Conservation (phyloP, 192 early-diverging fungal species). For the Chytriomyces sp. region DNA sequence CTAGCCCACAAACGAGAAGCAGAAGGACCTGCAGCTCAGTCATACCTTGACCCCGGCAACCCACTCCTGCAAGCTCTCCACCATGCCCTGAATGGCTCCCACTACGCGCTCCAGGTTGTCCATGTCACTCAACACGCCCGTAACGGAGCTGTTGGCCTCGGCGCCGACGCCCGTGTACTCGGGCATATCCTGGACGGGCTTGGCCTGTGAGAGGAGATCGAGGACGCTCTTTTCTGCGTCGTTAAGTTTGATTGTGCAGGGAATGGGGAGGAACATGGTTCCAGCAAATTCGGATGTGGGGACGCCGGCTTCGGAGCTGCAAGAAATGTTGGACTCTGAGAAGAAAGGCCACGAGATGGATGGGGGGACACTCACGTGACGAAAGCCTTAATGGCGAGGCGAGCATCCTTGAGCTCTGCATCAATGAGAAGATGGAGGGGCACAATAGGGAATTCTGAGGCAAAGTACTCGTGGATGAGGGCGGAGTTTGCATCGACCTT, state of each 20-base stretch:
- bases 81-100: conserved; percentile 76
- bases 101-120: conserved; percentile 84
- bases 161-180: background rate
- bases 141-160: background rate
- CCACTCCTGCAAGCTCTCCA: conserved; percentile 79
- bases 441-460: conserved; percentile 73
- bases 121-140: conserved; percentile 78
- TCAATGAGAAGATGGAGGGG: conserved; percentile 90
- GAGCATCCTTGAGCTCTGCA: conserved; percentile 70
- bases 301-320: conserved; percentile 76
- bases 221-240: conserved; percentile 81
- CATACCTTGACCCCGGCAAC: conserved; percentile 73
- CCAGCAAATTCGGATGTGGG: conserved; percentile 71
- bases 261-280: conserved; percentile 83
- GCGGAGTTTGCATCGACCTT: conserved; percentile 43
- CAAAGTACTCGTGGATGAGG: conserved; percentile 53
- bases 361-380: conserved; percentile 44
- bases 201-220: conserved; percentile 13
- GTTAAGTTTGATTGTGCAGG: conserved; percentile 86
- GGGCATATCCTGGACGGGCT: background rate
- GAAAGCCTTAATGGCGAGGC: conserved; percentile 75
- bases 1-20: background rate
- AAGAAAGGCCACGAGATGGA: background rate
- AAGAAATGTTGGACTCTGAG: too few species aligned
- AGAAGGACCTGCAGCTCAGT: background rate